Evolutionary conservation across 306 rosid species (phyloP), one percentile per base, ranked within the genome.

Genomic region (Citrullus mucosospermus): DNA sequence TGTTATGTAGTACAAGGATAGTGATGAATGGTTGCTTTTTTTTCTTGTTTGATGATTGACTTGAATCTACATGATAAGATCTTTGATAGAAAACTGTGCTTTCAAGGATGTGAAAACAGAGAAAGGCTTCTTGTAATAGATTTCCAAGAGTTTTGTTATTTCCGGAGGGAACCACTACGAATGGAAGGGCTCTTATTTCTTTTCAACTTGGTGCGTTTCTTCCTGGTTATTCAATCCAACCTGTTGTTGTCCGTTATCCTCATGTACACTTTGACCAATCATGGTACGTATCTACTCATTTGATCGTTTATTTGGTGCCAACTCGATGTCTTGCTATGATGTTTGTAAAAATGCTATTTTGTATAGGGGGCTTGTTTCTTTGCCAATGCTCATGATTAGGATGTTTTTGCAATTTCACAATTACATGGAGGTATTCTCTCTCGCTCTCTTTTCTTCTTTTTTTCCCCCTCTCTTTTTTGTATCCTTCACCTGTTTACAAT

Each of bases 91-190:
- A 89, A 96, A 88, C 78, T 92, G 81, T 92, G 87, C 91, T 87
- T 96, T 96, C 85, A 88, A 92, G 99, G 99, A 91, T 88, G 82
- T 91, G 91, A 87, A 96, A 86, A 91, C 97, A 96, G 99, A 96
- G 92, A 87, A 91, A 93, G 89, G 99, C 93, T 81, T 85, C 93
- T 54, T 83, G 92, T 70, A 79, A 86, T 87, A 88, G 86, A 87
- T 96, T 89, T 96, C 97, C 99, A 69, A 92, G 88, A 85, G 87
- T 96, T 39, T 90, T 96, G 71, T 78, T 96, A 89, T 96, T 96
- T 91, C 99, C 99, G 0, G 99, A 96, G 89, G 99, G 98, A 85
- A 96, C 99, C 69, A 96, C 99, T 9, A 96, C 98, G 57, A 96
- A 96, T 46, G 99, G 99, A 50, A 88, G 89, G 84, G 84, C 63